Conservation (phyloP, 2,329 filamentous ascomycete species). For the Cordyceps cicadae region DNA sequence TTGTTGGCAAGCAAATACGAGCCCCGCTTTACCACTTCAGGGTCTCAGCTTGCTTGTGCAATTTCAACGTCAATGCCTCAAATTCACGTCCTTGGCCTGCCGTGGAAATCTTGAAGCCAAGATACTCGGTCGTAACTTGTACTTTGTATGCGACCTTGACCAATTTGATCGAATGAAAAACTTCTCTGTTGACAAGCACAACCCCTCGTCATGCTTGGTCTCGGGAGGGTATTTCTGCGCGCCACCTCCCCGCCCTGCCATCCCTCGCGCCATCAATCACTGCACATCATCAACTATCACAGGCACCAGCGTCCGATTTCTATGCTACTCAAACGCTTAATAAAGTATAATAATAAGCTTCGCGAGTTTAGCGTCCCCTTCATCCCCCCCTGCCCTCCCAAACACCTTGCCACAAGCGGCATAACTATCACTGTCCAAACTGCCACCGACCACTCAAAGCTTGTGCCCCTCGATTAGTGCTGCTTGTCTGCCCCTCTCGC, state of each 20-base stretch:
- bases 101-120: too few species aligned
- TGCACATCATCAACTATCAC: not conserved
- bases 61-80: too few species aligned
- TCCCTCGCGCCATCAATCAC: not conserved
- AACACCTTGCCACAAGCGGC: not conserved
- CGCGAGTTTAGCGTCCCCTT: not conserved
- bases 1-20: not conserved
- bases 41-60: not conserved
- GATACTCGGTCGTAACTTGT: too few species aligned
- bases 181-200: too few species aligned
- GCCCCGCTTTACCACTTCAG: not conserved
- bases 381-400: not conserved
- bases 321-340: not conserved
- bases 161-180: too few species aligned
- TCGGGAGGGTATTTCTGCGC: not conserved
- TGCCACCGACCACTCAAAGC: constrained; percentile 7
- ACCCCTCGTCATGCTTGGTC: too few species aligned
- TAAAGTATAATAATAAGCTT: constrained; percentile 1
- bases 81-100: too few species aligned
- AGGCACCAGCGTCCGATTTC: constrained; percentile 1
- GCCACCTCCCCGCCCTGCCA: not conserved
- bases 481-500: not conserved
- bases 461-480: constrained; percentile 3
- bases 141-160: too few species aligned
- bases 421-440: not conserved